phyloP scores from a whole-genome alignment of 2,329 filamentous ascomycete genomes.

The Alternaria alternata region DNA sequence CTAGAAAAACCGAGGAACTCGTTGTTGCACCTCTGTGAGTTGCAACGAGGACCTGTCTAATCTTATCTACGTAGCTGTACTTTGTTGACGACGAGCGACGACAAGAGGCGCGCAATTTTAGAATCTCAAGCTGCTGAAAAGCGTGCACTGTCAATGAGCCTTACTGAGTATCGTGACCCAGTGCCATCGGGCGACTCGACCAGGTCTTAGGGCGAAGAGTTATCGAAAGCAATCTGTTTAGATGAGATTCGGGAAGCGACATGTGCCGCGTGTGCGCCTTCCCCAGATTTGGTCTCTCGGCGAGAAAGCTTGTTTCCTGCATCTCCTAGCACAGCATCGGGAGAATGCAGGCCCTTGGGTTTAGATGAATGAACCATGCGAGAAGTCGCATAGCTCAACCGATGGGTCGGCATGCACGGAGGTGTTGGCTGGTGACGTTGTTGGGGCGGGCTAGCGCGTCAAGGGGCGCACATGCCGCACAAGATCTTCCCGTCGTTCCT shows the following conservation, averaged over 20 bases:
- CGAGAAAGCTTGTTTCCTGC: constrained; percentile 13
- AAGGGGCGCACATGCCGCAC: not conserved
- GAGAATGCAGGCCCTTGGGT: not conserved
- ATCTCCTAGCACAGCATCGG: not conserved
- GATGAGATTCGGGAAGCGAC: constrained; percentile 16
- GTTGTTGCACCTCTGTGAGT: not conserved
- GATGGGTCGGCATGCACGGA: not conserved
- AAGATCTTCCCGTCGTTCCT: not conserved
- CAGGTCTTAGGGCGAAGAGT: constrained; percentile 1
- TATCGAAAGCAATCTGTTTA: constrained; percentile 20
- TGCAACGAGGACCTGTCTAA: not conserved
- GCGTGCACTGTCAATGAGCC: not conserved
- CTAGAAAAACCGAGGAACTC: not conserved
- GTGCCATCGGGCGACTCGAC: not conserved
- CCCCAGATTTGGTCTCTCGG: constrained; percentile 7
- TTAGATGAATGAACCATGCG: not conserved
- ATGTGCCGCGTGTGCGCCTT: constrained; percentile 3
- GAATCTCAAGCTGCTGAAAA: not conserved
- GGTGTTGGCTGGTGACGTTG: not conserved
- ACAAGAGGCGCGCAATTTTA: not conserved
- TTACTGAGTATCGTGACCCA: not conserved
- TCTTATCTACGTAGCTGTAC: not conserved
- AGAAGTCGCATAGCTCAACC: not conserved
- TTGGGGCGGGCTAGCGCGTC: not conserved
- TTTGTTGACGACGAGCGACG: not conserved